Base-by-base conservation (phyloP, 2,329 filamentous ascomycete species). In the Pyrenophora seminiperda region DNA sequence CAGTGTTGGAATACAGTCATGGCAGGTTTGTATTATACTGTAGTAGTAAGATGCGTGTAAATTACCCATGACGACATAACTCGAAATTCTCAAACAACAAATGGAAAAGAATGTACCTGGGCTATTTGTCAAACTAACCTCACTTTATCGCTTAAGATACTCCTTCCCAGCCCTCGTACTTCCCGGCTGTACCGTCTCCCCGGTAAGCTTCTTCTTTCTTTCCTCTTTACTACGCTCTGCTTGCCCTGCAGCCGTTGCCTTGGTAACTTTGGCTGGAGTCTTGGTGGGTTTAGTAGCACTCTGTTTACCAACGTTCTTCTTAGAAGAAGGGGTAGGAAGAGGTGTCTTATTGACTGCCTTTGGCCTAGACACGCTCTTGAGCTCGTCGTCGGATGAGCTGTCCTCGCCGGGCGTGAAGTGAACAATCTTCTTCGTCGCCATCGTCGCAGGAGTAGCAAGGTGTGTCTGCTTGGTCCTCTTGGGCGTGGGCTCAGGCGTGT, bases 1-100 rank as follows among this genome's bases (percentile, higher is more conserved):
- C 14, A 10, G n/a, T 41, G 54, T 55, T 44, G 7, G 40, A 47
- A 37, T 47, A 50, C 13, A 20, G 14, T 29, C 13, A 15, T 18
- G n/a, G 17, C 15, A 22, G 33, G 31, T 42, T 27, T 50, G 37
- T 47, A 47, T 27, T 20, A 47, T 50, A 41, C 3, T 32, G 27
- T 13, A 17, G 27, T 13, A 17, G 7, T 2, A 15, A 17, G 13
- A 29, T 3, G 11, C 5, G 4, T 43, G 31, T 43, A 36, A 4
- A 29, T 29, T 4, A 43, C 7, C 22, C 22, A 5, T 27, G 7
- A n/a, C n/a, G n/a, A n/a, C n/a, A n/a, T n/a, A n/a, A n/a, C n/a
- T n/a, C n/a, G n/a, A n/a, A n/a, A n/a, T n/a, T n/a, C n/a, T n/a
- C n/a, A n/a, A n/a, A n/a, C n/a, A n/a, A n/a, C n/a, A n/a, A n/a